Percentiles rank a stretch among this genome's conserved stretches.
phyloP scores from a whole-genome alignment of 208 protist species.

The Leishmania braziliensis region DNA sequence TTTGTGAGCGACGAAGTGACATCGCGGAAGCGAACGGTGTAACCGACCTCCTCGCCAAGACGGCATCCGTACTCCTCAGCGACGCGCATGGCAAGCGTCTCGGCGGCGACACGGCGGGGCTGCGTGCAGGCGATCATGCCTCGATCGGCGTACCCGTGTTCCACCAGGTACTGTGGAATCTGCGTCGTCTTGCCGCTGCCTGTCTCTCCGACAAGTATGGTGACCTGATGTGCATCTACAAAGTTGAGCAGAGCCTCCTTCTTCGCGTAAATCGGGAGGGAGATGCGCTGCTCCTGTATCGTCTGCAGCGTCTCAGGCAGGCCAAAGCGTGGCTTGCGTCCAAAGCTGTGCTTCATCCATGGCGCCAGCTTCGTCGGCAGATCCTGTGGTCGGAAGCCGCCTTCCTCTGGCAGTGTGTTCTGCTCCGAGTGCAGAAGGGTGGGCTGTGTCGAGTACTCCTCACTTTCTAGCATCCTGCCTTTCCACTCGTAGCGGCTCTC shows the following conservation, averaged over 20 bases:
- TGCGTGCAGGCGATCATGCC: slow-evolving; percentile 96
- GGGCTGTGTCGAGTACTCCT: slow-evolving; percentile 28
- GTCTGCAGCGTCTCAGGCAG: slow-evolving; percentile 51
- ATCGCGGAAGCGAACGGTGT: slow-evolving; percentile 99
- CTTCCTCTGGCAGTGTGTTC: slow-evolving; percentile 62
- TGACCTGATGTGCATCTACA: slow-evolving; percentile 80
- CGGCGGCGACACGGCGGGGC: slow-evolving; percentile 99
- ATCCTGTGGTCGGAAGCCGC: slow-evolving; percentile 56
- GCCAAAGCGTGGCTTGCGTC: slow-evolving; percentile 69
- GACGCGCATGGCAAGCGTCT: slow-evolving; percentile 98
- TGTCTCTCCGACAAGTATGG: slow-evolving; percentile 95
- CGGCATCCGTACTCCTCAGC: slow-evolving; percentile 98
- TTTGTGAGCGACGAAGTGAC: slow-evolving; percentile 94
- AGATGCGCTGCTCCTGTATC: slow-evolving; percentile 78
- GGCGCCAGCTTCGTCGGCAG: slow-evolving; percentile 66
- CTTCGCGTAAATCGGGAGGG: slow-evolving; percentile 96
- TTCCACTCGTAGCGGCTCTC: neutral
- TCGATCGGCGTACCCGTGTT: slow-evolving; percentile 82
- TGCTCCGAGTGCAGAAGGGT: slow-evolving; percentile 70
- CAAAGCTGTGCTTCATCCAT: slow-evolving; percentile 85
- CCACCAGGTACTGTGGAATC: slow-evolving; percentile 95
- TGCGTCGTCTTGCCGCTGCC: slow-evolving; percentile 98
- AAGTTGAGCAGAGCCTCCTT: slow-evolving; percentile 90
- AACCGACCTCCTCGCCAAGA: slow-evolving; percentile 99
- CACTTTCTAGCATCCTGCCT: slow-evolving; percentile 9